Percentiles rank a stretch among this genome's conserved stretches.
phyloP scores from a whole-genome alignment of 352 stramenopile genomes.

The Globisporangium lucens region DNA sequence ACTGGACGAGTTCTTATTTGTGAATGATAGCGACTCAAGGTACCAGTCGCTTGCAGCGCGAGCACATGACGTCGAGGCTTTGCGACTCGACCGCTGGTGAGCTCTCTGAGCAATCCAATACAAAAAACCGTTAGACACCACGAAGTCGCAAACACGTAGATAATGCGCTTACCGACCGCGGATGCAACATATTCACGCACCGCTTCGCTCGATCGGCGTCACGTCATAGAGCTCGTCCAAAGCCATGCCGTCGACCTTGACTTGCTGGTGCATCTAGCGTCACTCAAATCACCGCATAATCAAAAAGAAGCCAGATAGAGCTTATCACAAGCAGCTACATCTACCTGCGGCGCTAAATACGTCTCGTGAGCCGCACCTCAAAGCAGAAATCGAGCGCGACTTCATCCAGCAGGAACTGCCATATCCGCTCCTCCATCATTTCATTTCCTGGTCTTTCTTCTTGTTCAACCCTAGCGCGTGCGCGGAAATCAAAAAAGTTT shows the following conservation, averaged over 20 bases:
- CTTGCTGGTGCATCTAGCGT: constrained; percentile 54
- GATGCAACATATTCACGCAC: constrained; percentile 9
- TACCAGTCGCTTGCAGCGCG: constrained; percentile 66
- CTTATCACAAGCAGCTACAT: not conserved
- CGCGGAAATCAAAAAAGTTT: not conserved
- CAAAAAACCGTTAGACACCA: not conserved
- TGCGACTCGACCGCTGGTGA: constrained; percentile 36
- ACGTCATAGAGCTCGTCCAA: constrained; percentile 77
- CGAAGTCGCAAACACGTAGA: not conserved
- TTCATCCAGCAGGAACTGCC: constrained; percentile 55
- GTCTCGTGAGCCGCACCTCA: constrained; percentile 27
- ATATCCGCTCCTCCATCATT: constrained; percentile 41
- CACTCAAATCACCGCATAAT: not conserved
- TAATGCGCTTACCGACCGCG: no score
- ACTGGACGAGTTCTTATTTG: not conserved
- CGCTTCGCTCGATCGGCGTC: constrained; percentile 41
- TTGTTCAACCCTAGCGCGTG: not conserved
- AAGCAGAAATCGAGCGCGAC: constrained; percentile 67
- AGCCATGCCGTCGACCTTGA: constrained; percentile 55
- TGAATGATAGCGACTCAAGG: not conserved
- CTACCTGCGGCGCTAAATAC: no score
- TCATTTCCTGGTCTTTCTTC: not conserved
- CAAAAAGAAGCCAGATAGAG: not conserved
- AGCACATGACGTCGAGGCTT: constrained; percentile 58
- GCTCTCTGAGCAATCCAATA: constrained; percentile 15